Evolutionary conservation across 805 yeast species (phyloP).

Genomic region (Monosporozyma yasuniensis): DNA sequence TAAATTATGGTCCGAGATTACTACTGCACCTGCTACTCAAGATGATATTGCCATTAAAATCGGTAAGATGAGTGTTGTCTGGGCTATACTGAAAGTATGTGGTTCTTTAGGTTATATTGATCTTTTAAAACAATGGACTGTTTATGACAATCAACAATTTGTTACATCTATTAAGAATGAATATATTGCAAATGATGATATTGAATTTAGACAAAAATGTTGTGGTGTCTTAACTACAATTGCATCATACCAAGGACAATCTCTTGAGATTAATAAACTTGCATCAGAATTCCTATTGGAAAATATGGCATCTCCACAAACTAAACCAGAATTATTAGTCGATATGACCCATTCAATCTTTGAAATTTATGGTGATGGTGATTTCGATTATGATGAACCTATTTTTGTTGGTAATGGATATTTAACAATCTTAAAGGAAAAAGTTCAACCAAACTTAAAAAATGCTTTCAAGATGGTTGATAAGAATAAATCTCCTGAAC

Average conservation of each 20-base stretch:
- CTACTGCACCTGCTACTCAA: not conserved
- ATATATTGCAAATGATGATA: conserved; percentile 11
- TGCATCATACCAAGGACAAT: conserved; percentile 39
- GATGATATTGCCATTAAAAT: conserved; percentile 23
- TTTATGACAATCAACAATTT: conserved; percentile 24
- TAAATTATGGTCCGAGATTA: conserved; percentile 14
- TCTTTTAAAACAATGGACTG: conserved; percentile 11
- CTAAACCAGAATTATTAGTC: conserved; percentile 37
- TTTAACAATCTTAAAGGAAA: conserved; percentile 33
- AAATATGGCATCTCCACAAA: conserved; percentile 17
- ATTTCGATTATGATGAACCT: conserved; percentile 54
- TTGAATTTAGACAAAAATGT: conserved; percentile 32
- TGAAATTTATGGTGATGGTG: conserved; percentile 73
- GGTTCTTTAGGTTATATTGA: conserved; percentile 9
- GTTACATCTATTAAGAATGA: conserved; percentile 17
- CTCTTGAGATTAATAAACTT: conserved; percentile 34
- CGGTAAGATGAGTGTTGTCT: conserved; percentile 35
- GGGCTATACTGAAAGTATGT: conserved; percentile 35
- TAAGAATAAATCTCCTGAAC: conserved; percentile 46
- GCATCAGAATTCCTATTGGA: conserved; percentile 39
- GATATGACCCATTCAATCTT: conserved; percentile 60
- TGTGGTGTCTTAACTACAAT: conserved; percentile 46
- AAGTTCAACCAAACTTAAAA: conserved; percentile 40
- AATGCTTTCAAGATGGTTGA: conserved; percentile 54
- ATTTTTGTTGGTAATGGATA: conserved; percentile 53